These are phyloP conservation scores for Monosiga brevicollis DNA, from an alignment of 78 protist species.

Conservation along the genomic window DNA sequence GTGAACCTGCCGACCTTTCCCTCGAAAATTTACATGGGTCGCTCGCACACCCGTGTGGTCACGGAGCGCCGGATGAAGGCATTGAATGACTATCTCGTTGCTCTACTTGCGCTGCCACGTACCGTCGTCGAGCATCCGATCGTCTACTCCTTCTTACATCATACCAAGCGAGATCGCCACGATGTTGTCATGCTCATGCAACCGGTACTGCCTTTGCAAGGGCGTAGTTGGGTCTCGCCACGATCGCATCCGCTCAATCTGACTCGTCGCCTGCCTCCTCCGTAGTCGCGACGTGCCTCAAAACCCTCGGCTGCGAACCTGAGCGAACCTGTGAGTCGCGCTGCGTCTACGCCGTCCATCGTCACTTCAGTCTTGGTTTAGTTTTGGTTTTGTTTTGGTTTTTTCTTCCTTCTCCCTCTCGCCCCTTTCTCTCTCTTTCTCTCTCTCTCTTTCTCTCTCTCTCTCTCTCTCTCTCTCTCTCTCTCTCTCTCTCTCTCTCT, in stretches of 20 bases:
- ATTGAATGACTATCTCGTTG: background rate
- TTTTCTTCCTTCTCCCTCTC: too few relatives aligned
- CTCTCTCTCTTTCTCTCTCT: too few relatives aligned
- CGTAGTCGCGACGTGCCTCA: too few relatives aligned
- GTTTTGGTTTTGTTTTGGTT: too few relatives aligned
- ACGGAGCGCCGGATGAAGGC: background rate
- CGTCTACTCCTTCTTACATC: background rate
- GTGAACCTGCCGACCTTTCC: background rate
- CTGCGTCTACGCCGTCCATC: too few relatives aligned
- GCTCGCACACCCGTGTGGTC: background rate
- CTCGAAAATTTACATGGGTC: background rate
- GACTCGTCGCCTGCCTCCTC: too few relatives aligned
- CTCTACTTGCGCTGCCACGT: background rate
- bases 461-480: too few relatives aligned
- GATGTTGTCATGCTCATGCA: background rate
- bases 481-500: background rate
- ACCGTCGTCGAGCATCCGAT: background rate
- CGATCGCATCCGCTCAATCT: too few relatives aligned
- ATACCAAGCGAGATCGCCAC: background rate
- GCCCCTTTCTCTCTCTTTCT: too few relatives aligned
- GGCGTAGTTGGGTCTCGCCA: background rate
- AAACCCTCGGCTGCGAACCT: too few relatives aligned
- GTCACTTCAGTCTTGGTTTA: too few relatives aligned
- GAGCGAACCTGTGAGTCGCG: too few relatives aligned
- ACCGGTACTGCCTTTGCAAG: background rate